Evolutionary conservation across 345 rosid species (phyloP).

Genomic region (Eucalyptus guilfoylei): DNA sequence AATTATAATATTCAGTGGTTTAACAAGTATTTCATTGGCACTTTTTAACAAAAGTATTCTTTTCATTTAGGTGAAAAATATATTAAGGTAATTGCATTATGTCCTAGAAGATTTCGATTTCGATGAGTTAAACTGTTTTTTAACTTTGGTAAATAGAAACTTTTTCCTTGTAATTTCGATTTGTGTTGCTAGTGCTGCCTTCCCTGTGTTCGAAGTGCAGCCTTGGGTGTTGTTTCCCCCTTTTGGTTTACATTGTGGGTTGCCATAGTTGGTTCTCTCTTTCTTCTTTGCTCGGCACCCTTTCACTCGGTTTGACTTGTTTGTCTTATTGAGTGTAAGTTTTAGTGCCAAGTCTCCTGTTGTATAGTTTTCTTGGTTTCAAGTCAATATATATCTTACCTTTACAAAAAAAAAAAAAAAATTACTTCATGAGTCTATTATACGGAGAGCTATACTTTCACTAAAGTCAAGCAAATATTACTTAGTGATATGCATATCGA

Average conservation of each 20-base stretch:
- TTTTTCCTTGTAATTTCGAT: no score
- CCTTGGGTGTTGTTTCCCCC: no score
- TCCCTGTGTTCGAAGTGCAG: rapidly evolving
- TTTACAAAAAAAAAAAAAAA: rapidly evolving
- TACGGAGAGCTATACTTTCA: no score
- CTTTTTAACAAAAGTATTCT: not conserved
- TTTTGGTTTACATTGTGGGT: no score
- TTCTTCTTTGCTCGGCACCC: no score
- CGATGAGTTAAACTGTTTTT: no score
- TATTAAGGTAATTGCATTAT: not conserved
- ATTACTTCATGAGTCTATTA: not conserved
- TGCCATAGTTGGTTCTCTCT: no score
- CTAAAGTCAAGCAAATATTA: rapidly evolving
- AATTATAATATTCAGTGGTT: not conserved
- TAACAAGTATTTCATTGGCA: not conserved
- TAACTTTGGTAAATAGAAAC: no score
- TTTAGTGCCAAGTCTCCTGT: rapidly evolving
- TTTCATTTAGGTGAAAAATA: not conserved
- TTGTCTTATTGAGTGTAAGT: no score
- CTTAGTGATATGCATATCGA: not conserved
- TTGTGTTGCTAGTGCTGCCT: no score
- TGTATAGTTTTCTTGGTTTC: rapidly evolving
- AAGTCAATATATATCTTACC: no score
- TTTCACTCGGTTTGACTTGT: no score
- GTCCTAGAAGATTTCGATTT: not conserved